A percentile compares a stretch with the other conserved stretches of the same genome.
Conservation (phyloP, 78 protist species). For the Pirum gemmata region DNA sequence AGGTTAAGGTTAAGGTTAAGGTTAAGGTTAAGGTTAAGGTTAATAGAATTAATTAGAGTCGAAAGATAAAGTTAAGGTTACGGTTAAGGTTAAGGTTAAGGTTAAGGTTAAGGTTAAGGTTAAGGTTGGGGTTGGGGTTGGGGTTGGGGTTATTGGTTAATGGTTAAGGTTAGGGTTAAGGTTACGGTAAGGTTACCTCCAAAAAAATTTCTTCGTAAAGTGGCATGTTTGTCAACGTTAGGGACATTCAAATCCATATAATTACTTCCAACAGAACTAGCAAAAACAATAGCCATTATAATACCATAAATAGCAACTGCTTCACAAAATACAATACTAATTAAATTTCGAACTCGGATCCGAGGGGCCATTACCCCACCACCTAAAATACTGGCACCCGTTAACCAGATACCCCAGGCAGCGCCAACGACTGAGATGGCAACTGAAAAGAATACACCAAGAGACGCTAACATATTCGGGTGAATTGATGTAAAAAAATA, state of each 20-base stretch:
- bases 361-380: conserved; percentile 89
- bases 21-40: too few relatives aligned
- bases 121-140: too few relatives aligned
- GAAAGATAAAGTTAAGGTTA: too few relatives aligned
- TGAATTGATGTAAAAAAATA: too few relatives aligned
- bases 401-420: conserved; percentile 93
- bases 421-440: conserved; percentile 93
- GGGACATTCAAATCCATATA: conserved; percentile 3
- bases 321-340: conserved; percentile 93
- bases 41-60: too few relatives aligned
- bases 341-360: conserved; percentile 82
- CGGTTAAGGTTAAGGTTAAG: too few relatives aligned
- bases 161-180: too few relatives aligned
- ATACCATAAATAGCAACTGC: conserved; percentile 99
- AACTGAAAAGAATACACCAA: conserved; percentile 82
- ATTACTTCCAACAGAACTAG: too few relatives aligned
- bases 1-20: too few relatives aligned
- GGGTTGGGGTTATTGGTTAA: too few relatives aligned
- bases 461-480: conserved; percentile 72
- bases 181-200: not conserved
- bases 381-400: conserved; percentile 83
- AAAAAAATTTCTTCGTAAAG: conserved; percentile 18
- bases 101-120: too few relatives aligned
- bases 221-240: not conserved
- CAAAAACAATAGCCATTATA: conserved; percentile 86